phyloP scores from a whole-genome alignment of 345 rosid species.

The Turnera subulata region DNA sequence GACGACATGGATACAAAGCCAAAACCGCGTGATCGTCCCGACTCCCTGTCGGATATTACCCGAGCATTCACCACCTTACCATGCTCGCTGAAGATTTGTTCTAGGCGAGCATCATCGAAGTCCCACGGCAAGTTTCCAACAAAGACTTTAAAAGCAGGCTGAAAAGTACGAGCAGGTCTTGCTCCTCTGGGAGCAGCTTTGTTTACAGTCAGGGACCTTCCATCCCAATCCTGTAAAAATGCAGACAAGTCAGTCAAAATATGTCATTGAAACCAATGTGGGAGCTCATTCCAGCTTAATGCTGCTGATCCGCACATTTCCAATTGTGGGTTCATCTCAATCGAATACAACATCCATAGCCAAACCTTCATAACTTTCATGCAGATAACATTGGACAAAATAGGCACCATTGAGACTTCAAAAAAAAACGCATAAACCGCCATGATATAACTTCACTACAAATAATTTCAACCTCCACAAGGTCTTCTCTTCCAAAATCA shows the following conservation, averaged over 20 bases:
- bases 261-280: not conserved
- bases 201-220: conserved; percentile 73
- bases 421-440: no score
- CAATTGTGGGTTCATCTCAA: no score
- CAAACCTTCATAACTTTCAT: no score
- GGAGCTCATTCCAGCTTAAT: no score
- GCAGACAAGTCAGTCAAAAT: conserved; percentile 1
- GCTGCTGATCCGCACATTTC: no score
- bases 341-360: no score
- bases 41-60: conserved; percentile 77
- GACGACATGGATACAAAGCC: conserved; percentile 85
- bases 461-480: no score
- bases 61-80: conserved; percentile 82
- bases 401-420: no score
- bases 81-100: conserved; percentile 80
- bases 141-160: conserved; percentile 52
- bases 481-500: no score
- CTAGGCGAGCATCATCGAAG: conserved; percentile 65
- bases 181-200: conserved; percentile 88
- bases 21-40: conserved; percentile 93
- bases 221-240: conserved; percentile 57
- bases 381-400: no score
- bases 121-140: conserved; percentile 92
- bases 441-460: no score
- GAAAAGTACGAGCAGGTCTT: conserved; percentile 47